Evolutionary conservation across 1,284 basidiomycete species (phyloP), one percentile per base, ranked within the genome.

Genomic region (Ustilago loliicola): DNA sequence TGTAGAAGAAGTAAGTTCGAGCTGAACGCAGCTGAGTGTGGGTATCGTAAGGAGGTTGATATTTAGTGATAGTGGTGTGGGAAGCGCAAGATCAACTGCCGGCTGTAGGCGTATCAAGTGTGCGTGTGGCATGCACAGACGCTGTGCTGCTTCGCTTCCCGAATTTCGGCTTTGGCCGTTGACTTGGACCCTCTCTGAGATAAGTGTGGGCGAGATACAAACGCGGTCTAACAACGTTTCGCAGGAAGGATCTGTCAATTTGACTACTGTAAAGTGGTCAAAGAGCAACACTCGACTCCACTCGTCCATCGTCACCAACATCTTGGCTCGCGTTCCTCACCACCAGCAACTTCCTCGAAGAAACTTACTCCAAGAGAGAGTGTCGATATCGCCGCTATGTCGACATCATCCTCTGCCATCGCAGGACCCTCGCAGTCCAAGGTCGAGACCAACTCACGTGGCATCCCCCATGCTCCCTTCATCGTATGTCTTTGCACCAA

Each of bases 401-500:
- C 73, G 21, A 40, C 63, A 19, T 52, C 72, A 27, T 56, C 74
- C 23, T 48, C 70, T 1, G 61, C 66, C 48, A 66, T 69, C 23
- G 70, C 70, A 10, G 63, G 69, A 6, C 66, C 69, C 3, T 74
- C 75, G n/a, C 65, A 74, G 50, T 23, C 62, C 25, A 60, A 61
- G 27, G 63, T 82, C 38, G 70, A 80, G 66, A 71, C 67, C 70
- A 98, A 96, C 82, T 91, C 94, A 1, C 89, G 95, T 61, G 96
- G 96, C 1, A 98, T 99, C 67, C 96, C 96, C 15, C 92, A 92
- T 86, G 96, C 96, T 4, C 94, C 94, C 0, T 99, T 99, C 85
- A 93, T 98, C 68, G 96, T 97, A 83, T 82, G 93, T 90, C 6
- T 48, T 42, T 34, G 0, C 36, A 25, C 47, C 25, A 27, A 21